Conservation (phyloP, 768 basidiomycete genomes). For the Psilocybe tampanensis region DNA sequence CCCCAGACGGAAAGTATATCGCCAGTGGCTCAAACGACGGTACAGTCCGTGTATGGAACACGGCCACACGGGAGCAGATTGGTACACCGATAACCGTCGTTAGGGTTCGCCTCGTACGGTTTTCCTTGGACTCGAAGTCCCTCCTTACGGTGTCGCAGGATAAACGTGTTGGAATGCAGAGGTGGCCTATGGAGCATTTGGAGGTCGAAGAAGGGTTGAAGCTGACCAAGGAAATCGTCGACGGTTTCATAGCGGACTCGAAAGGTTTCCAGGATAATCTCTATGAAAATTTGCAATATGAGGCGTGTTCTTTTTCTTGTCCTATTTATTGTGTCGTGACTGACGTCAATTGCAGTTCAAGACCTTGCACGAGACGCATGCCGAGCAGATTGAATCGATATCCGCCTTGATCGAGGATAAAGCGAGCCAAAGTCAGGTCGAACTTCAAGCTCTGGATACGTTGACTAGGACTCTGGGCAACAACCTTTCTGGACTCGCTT, state of each 20-base stretch:
- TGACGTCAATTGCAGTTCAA: too few species aligned
- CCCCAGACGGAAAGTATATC: conserved; percentile 13
- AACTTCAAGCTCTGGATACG: too few species aligned
- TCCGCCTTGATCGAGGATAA: too few species aligned
- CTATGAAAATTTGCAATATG: too few species aligned
- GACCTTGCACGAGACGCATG: too few species aligned
- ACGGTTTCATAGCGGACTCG: neutral
- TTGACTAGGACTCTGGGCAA: too few species aligned
- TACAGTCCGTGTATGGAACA: conserved; percentile 11
- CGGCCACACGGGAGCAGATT: conserved; percentile 5
- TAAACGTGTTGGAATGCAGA: neutral
- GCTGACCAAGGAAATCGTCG: neutral
- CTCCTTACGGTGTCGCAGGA: conserved; percentile 3
- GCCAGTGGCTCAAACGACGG: conserved; percentile 10
- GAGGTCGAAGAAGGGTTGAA: conserved; percentile 14
- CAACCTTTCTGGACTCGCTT: too few species aligned
- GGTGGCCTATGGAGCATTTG: conserved; percentile 8
- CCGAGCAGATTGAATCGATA: too few species aligned
- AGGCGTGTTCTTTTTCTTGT: too few species aligned
- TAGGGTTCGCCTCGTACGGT: neutral
- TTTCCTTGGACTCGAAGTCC: conserved; percentile 6
- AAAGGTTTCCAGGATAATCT: neutral
- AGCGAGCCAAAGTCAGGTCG: too few species aligned
- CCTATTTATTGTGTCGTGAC: too few species aligned
- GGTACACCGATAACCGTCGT: neutral